phyloP scores from a whole-genome alignment of 208 protist genomes.

The Leptomonas pyrrhocoris region DNA sequence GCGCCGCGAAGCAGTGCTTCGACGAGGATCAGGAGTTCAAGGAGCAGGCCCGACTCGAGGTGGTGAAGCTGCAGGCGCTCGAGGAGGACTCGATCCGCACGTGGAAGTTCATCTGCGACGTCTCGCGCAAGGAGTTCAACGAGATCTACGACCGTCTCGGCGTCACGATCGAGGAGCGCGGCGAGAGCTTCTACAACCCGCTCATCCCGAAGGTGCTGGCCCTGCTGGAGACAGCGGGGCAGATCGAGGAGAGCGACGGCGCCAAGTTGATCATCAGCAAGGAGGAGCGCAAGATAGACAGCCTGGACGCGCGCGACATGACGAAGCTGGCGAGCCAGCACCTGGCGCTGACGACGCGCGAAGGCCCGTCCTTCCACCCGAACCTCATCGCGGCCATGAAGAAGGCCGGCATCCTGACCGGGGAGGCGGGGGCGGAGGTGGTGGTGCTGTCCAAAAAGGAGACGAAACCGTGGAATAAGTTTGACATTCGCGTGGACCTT shows the following conservation, averaged over 20 bases:
- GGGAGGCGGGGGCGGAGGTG: constrained; percentile 73
- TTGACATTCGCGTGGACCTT: constrained; percentile 83
- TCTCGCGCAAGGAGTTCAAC: constrained; percentile 94
- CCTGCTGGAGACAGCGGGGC: constrained; percentile 77
- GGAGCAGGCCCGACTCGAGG: constrained; percentile 85
- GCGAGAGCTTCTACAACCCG: constrained; percentile 97
- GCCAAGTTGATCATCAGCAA: constrained; percentile 87
- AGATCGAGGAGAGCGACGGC: constrained; percentile 84
- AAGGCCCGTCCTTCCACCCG: constrained; percentile 64
- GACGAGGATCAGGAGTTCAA: constrained; percentile 95
- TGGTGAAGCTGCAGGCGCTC: constrained; percentile 91
- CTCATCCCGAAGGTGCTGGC: constrained; percentile 88
- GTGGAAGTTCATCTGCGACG: constrained; percentile 94
- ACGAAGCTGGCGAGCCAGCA: constrained; percentile 81
- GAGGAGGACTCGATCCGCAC: constrained; percentile 81
- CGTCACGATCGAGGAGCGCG: constrained; percentile 86
- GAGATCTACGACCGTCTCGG: constrained; percentile 93
- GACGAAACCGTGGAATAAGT: constrained; percentile 82
- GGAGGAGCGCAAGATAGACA: constrained; percentile 60
- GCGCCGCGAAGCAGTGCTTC: constrained; percentile 94
- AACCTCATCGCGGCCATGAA: constrained; percentile 85
- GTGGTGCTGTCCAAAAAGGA: constrained; percentile 90
- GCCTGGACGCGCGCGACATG: constrained; percentile 82
- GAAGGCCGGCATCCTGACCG: constrained; percentile 69
- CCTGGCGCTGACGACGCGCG: constrained; percentile 57